Base-by-base conservation (phyloP, 2,329 filamentous ascomycete species). In the Colletotrichum zoysiae region DNA sequence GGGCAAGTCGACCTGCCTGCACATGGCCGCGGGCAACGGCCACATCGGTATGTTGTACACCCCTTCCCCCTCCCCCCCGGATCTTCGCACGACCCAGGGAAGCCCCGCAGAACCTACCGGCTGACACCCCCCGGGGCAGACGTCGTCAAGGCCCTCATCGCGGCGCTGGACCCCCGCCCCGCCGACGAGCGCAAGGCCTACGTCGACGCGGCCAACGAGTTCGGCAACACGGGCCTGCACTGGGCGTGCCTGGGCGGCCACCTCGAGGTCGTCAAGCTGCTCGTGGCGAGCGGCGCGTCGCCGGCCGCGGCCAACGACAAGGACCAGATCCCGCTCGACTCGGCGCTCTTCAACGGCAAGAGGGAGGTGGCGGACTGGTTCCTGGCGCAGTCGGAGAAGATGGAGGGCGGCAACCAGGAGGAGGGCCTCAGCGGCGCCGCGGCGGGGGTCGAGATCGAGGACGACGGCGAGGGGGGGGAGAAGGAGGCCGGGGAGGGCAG, bases 211-310 rank as follows among this genome's bases (percentile, higher is more conserved):
- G 86, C 88, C 73, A 99, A 99, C 78, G 85, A 90, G 73, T 92
- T 93, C 57, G 95, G 95, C 56, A 98, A 98, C 84, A 98, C 95
- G 0, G 89, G 94, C 0, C 85, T 99, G 70, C 96, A 99, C 83
- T 98, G 95, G 95, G 95, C 95, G 0, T 93, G 94, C 0, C 84
- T 98, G 67, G 96, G 97, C 66, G 95, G 95, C 1, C 95, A 98
- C 78, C 84, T 98, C 3, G 89, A 91, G 7, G 89, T 91, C 4
- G 94, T 97, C 8, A 93, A 95, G 84, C 83, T 90, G 0, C 87
- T 99, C 16, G 86, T 97, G 2, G 90, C 91, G 56, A 86, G 90
- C 3, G 95, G 94, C 2, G 95, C 95, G 1, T 92, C 94, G 70
- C 91, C 95, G 5, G 90, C 90, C 14, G 84, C 94, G 42, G 91